Evolutionary conservation across 2,329 filamentous ascomycete species (phyloP).

Genomic region (Keithomyces neogunnii): DNA sequence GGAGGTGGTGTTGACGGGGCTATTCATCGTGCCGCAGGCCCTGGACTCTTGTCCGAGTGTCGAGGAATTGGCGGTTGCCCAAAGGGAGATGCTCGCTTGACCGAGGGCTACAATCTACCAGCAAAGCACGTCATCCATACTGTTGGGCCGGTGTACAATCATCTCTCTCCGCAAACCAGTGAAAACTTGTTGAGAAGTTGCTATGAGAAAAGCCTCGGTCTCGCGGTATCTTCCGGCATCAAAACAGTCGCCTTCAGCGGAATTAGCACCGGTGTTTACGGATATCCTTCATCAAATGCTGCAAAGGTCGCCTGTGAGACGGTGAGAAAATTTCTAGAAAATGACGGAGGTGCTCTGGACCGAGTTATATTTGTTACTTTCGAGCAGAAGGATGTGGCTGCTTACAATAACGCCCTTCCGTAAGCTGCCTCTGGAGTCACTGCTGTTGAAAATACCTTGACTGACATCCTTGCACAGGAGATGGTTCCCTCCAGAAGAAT

Average conservation of each 20-base stretch:
- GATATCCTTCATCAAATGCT: conserved; percentile 69
- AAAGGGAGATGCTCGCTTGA: conserved; percentile 78
- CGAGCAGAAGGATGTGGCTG: conserved; percentile 63
- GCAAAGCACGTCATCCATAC: conserved; percentile 78
- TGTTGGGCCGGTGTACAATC: conserved; percentile 72
- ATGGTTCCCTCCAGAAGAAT: conserved; percentile 16
- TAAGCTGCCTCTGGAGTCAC: conserved; percentile 27
- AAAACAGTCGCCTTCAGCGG: conserved; percentile 73
- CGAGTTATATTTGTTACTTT: conserved; percentile 83
- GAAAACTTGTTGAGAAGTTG: conserved; percentile 46
- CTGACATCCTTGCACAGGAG: conserved; percentile 9
- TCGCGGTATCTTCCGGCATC: conserved; percentile 61
- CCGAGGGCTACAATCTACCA: conserved; percentile 66
- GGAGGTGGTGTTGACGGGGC: conserved; percentile 88
- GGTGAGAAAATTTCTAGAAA: conserved; percentile 46
- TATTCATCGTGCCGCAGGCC: conserved; percentile 78
- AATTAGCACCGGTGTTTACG: conserved; percentile 84
- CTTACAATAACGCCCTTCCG: conserved; percentile 67
- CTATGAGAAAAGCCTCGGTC: conserved; percentile 62
- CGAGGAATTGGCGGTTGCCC: conserved; percentile 59
- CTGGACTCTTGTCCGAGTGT: conserved; percentile 61
- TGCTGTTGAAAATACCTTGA: neutral
- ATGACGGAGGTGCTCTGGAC: conserved; percentile 43
- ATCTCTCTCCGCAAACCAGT: conserved; percentile 22
- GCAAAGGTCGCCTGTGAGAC: conserved; percentile 60